Evolutionary conservation across 1,284 basidiomycete species (phyloP).

Genomic region (Apiotrichum siamense): DNA sequence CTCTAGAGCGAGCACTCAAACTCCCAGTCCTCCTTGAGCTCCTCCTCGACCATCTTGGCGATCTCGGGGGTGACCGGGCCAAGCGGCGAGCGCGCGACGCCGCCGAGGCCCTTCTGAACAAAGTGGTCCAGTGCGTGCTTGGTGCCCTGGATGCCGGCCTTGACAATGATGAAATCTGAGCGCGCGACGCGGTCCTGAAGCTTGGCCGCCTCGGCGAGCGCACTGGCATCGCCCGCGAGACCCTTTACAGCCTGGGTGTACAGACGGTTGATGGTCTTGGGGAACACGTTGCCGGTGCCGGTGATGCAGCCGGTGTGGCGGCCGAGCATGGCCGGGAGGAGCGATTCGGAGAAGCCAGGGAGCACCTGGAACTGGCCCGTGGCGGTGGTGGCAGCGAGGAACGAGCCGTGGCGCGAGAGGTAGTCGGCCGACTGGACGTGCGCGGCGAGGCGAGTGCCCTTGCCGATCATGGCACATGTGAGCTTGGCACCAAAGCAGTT

Average conservation of each 20-base stretch:
- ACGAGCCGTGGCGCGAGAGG: conserved; percentile 26
- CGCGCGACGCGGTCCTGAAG: conserved; percentile 66
- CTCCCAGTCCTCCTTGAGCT: conserved; percentile 57
- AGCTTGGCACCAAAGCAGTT: conserved; percentile 86
- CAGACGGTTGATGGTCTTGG: conserved; percentile 63
- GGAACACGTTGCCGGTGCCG: conserved; percentile 69
- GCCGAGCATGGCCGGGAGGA: conserved; percentile 62
- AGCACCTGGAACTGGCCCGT: conserved; percentile 43
- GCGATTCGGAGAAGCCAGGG: conserved; percentile 48
- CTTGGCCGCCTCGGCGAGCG: conserved; percentile 60
- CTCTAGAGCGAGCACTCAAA: conserved; percentile 56
- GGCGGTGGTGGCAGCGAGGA: conserved; percentile 23
- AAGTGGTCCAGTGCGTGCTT: conserved; percentile 64
- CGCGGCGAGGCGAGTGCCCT: conserved; percentile 67
- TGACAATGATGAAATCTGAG: conserved; percentile 65
- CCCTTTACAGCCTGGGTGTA: conserved; percentile 53
- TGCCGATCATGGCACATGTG: conserved; percentile 78
- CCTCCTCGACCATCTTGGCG: conserved; percentile 46
- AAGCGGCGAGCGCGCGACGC: conserved; percentile 58
- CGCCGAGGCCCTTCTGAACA: conserved; percentile 61
- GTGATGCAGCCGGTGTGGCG: conserved; percentile 62
- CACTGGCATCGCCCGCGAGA: conserved; percentile 51
- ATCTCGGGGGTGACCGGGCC: conserved; percentile 47
- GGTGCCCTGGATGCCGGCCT: conserved; percentile 53
- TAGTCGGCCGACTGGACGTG: conserved; percentile 43